Evolutionary conservation across 2,329 filamentous ascomycete species (phyloP).

Genomic region (Stromatinia cepivora): DNA sequence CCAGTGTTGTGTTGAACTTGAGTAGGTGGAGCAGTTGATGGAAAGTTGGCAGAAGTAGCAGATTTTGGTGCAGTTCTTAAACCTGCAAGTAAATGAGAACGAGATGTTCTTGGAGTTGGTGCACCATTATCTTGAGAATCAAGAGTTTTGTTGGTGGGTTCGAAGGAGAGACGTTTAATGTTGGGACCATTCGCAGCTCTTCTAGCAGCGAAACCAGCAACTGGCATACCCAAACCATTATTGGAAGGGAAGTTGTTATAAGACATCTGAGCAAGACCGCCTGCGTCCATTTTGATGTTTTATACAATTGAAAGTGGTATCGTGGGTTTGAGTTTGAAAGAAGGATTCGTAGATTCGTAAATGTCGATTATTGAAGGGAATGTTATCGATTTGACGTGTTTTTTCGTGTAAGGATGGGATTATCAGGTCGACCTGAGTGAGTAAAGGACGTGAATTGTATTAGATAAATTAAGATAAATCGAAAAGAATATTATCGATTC

Average conservation of each 20-base stretch:
- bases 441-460: slow-evolving; percentile 7
- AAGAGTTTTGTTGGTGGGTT: slow-evolving; percentile 63
- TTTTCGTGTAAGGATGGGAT: not conserved
- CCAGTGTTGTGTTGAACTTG: slow-evolving; percentile 46
- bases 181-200: slow-evolving; percentile 69
- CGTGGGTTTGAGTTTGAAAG: not conserved
- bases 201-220: slow-evolving; percentile 81
- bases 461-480: slow-evolving; percentile 24
- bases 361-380: slow-evolving; percentile 3
- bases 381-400: not conserved
- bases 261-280: slow-evolving; percentile 99
- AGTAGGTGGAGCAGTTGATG: slow-evolving; percentile 61
- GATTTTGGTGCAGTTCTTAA: slow-evolving; percentile 93
- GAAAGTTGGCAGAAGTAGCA: slow-evolving; percentile 68
- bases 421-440: slow-evolving; percentile 5
- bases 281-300: slow-evolving; percentile 73
- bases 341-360: not conserved
- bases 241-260: slow-evolving; percentile 75
- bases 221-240: slow-evolving; percentile 72
- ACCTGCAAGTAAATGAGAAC: slow-evolving; percentile 90
- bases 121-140: slow-evolving; percentile 66
- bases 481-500: slow-evolving; percentile 10
- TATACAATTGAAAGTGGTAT: slow-evolving; percentile 30
- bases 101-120: slow-evolving; percentile 87
- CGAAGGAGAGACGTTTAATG: slow-evolving; percentile 87